phyloP scores from a whole-genome alignment of 768 basidiomycete genomes.

The Pisolithus tinctorius region DNA sequence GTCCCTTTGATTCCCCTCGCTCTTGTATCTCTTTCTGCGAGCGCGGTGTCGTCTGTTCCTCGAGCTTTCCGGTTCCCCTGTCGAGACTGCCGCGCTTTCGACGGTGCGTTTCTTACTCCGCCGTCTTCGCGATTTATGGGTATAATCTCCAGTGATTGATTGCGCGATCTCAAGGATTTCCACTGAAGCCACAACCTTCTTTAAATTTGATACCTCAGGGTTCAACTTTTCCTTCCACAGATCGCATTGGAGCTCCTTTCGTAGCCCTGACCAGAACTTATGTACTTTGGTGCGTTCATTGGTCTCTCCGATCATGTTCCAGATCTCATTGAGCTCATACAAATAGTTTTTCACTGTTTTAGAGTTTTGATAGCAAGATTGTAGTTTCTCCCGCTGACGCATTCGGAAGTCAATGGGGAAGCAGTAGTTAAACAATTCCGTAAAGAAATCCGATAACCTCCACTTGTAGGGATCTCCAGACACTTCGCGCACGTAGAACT shows the following conservation, averaged over 20 bases:
- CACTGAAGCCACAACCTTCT: constrained; percentile 22
- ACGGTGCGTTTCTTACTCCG: too few relatives aligned
- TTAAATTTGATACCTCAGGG: constrained; percentile 17
- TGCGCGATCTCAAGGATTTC: constrained; percentile 27
- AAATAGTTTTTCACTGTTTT: too few relatives aligned
- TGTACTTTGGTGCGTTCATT: constrained; percentile 23
- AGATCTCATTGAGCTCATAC: too few relatives aligned
- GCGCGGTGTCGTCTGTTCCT: neutral
- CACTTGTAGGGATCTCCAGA: constrained; percentile 9
- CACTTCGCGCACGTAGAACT: constrained; percentile 29
- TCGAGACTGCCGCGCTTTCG: neutral
- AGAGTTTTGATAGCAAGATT: too few relatives aligned
- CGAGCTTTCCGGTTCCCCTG: neutral
- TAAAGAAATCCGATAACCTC: constrained; percentile 18
- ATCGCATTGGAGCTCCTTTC: constrained; percentile 17
- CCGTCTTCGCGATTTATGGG: neutral
- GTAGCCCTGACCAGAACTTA: constrained; percentile 30
- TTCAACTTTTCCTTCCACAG: constrained; percentile 26
- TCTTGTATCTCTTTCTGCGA: neutral
- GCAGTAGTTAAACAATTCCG: constrained; percentile 30
- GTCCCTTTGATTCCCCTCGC: too few relatives aligned
- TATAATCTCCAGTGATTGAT: neutral
- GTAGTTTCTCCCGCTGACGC: constrained; percentile 12
- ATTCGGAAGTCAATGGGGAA: constrained; percentile 24
- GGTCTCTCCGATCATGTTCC: constrained; percentile 1